phyloP scores from a whole-genome alignment of 345 rosid genomes.

The Brassica cretica region DNA sequence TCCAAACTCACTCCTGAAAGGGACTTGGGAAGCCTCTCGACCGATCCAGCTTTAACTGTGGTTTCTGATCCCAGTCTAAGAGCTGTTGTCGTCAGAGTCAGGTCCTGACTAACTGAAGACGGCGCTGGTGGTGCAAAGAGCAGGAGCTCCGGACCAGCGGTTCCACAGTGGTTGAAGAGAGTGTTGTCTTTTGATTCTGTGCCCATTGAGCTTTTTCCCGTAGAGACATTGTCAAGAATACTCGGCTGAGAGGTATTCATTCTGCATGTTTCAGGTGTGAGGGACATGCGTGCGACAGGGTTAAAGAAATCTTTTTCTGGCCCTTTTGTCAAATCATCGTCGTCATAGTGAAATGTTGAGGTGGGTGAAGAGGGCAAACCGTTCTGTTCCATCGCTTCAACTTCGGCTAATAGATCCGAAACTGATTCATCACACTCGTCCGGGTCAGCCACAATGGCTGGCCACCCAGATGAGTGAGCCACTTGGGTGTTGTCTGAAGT shows the following conservation, averaged over 20 bases:
- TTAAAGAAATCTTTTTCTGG: neutral
- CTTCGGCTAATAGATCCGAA: neutral
- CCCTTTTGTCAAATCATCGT: neutral
- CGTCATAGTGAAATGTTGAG: neutral
- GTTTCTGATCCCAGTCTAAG: neutral
- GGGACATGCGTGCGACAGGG: neutral
- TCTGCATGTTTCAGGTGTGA: neutral
- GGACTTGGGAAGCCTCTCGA: neutral
- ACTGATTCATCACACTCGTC: neutral
- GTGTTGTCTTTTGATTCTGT: neutral
- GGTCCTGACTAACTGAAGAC: neutral
- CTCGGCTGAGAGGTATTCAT: neutral
- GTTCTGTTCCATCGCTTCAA: neutral
- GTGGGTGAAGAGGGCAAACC: conserved; percentile 3
- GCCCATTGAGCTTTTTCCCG: neutral
- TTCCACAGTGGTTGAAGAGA: neutral
- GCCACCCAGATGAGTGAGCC: neutral
- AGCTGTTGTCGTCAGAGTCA: neutral
- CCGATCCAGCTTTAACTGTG: neutral
- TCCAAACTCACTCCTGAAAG: neutral
- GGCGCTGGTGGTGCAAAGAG: neutral
- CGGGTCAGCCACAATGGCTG: neutral
- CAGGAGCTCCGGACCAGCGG: neutral
- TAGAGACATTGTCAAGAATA: neutral
- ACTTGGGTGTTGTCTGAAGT: neutral